Conservation (phyloP, 2,329 filamentous ascomycete species). For the Exserohilum rostratum region DNA sequence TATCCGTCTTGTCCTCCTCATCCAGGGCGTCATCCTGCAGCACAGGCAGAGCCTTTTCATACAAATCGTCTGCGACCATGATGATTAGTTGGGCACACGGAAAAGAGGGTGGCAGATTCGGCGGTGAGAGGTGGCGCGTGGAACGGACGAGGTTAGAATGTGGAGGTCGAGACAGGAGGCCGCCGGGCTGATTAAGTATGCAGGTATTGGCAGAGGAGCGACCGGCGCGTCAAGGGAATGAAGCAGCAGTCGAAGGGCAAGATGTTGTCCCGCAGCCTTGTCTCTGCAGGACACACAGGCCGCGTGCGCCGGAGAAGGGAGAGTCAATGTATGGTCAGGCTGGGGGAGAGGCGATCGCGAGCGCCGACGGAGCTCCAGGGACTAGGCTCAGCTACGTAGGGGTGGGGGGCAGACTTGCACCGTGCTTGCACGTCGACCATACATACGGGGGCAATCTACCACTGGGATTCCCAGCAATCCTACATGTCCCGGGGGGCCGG, state of each 20-base stretch:
- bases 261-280: conserved; percentile 22
- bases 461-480: conserved; percentile 4
- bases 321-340: conserved; percentile 21
- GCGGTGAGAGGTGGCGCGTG: conserved; percentile 9
- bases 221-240: conserved; percentile 29
- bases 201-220: conserved; percentile 23
- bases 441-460: conserved; percentile 13
- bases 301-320: conserved; percentile 22
- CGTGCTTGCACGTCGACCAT: conserved; percentile 10
- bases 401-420: conserved; percentile 22
- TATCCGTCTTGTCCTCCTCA: conserved; percentile 95
- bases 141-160: conserved; percentile 8
- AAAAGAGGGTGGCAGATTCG: conserved; percentile 7
- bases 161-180: conserved; percentile 18
- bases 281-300: conserved; percentile 21
- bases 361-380: conserved; percentile 30
- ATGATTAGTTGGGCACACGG: conserved; percentile 29
- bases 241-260: conserved; percentile 27
- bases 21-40: conserved; percentile 81
- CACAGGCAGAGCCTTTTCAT: conserved; percentile 88
- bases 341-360: conserved; percentile 12
- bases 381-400: conserved; percentile 24
- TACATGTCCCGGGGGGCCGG: conserved; percentile 11
- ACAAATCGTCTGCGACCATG: conserved; percentile 93
- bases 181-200: conserved; percentile 31